Conservation (phyloP, 306 rosid species). For the Carpinus fangiana region DNA sequence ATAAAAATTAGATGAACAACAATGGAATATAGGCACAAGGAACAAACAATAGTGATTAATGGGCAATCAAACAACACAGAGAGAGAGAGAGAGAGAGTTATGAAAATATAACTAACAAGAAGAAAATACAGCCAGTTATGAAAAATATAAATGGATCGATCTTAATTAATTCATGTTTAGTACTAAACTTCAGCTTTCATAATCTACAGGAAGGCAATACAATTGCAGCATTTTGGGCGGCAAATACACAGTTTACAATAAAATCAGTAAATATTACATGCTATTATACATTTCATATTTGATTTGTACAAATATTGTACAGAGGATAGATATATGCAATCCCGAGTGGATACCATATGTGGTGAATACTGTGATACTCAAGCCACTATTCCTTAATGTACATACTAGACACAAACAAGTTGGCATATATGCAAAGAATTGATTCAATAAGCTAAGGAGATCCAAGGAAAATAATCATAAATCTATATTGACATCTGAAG, state of each 20-base stretch:
- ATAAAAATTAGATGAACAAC: too few species aligned
- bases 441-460: constrained; percentile 10
- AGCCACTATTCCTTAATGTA: constrained; percentile 15
- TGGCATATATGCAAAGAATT: constrained; percentile 28
- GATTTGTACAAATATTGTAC: neutral
- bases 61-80: too few species aligned
- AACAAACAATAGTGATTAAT: too few species aligned
- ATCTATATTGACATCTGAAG: constrained; percentile 33
- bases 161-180: neutral
- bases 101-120: too few species aligned
- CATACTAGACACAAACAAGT: constrained; percentile 36
- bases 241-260: neutral
- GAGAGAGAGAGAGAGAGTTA: too few species aligned
- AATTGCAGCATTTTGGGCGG: neutral
- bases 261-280: neutral
- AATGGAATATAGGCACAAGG: too few species aligned
- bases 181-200: neutral
- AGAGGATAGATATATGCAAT: neutral
- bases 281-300: neutral
- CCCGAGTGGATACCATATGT: neutral
- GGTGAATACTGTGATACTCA: constrained; percentile 27
- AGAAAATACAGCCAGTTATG: neutral
- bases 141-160: neutral
- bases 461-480: constrained; percentile 34
- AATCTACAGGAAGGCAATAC: neutral